phyloP scores from a whole-genome alignment of 2,329 filamentous ascomycete genomes.

The Sarocladiaceae sp. region DNA sequence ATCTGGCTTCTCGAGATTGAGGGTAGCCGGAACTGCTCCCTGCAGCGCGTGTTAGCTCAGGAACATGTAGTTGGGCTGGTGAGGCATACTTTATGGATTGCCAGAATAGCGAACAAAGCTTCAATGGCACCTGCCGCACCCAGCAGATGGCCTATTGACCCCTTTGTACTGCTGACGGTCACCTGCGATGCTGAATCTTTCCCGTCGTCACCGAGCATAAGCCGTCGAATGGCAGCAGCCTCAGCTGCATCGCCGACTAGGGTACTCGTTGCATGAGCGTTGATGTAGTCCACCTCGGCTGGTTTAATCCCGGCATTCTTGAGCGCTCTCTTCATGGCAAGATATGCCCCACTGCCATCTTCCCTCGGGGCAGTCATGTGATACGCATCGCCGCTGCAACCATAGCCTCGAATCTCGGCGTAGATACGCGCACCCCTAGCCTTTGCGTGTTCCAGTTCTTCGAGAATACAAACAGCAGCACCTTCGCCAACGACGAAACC shows the following conservation, averaged over 20 bases:
- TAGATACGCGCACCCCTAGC: constrained; percentile 76
- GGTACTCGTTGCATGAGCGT: constrained; percentile 92
- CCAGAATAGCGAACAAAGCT: constrained; percentile 77
- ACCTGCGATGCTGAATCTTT: constrained; percentile 57
- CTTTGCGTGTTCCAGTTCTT: constrained; percentile 86
- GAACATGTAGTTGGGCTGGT: not conserved
- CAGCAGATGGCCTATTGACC: constrained; percentile 84
- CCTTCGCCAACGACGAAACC: constrained; percentile 95
- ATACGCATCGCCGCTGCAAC: constrained; percentile 83
- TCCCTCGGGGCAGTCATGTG: constrained; percentile 89
- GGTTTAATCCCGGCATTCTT: constrained; percentile 68
- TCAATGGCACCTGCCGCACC: constrained; percentile 91
- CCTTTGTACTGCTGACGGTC: constrained; percentile 90
- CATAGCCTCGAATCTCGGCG: constrained; percentile 85
- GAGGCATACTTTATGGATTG: constrained; percentile 67
- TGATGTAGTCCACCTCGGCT: constrained; percentile 78
- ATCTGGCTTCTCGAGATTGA: constrained; percentile 70
- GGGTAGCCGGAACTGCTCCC: constrained; percentile 78
- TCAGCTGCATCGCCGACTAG: constrained; percentile 83
- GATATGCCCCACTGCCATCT: constrained; percentile 74
- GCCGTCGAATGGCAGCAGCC: constrained; percentile 71
- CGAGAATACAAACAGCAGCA: constrained; percentile 80
- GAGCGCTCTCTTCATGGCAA: constrained; percentile 83
- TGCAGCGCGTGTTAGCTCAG: constrained; percentile 31
- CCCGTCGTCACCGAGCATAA: constrained; percentile 73